Evolutionary conservation across 2,329 filamentous ascomycete species (phyloP).

Genomic region (Diplodia mutila): DNA sequence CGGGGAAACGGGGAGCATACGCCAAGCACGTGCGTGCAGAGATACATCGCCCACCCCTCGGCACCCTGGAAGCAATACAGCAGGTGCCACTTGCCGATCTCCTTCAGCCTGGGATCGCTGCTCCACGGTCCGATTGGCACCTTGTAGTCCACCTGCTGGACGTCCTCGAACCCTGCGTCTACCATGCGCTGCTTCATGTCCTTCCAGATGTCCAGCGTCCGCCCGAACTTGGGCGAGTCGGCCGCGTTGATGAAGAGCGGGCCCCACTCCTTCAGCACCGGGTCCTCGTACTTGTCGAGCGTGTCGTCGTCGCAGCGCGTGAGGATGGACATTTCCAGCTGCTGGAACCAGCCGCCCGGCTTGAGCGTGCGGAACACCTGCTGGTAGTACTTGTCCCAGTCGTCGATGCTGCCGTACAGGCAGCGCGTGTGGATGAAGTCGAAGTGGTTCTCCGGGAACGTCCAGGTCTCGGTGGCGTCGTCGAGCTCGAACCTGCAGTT

Average conservation of each 20-base stretch:
- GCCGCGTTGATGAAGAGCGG: conserved; percentile 36
- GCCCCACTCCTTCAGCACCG: conserved; percentile 35
- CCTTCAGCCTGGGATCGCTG: conserved; percentile 51
- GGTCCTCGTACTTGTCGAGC: conserved; percentile 28
- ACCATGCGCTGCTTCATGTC: conserved; percentile 46
- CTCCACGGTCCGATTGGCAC: conserved; percentile 39
- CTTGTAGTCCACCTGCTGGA: conserved; percentile 49
- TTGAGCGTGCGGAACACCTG: conserved; percentile 30
- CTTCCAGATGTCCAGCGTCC: conserved; percentile 43
- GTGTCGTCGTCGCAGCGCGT: conserved; percentile 34
- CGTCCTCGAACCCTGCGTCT: conserved; percentile 59
- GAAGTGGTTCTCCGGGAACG: conserved; percentile 33
- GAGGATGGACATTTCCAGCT: conserved; percentile 34
- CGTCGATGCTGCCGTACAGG: conserved; percentile 31
- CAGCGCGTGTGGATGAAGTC: conserved; percentile 34
- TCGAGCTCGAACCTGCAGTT: conserved; percentile 57
- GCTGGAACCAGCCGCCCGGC: conserved; percentile 35
- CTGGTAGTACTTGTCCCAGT: conserved; percentile 34
- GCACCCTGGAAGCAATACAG: conserved; percentile 35
- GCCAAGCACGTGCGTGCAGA: conserved; percentile 20
- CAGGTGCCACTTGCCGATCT: conserved; percentile 48
- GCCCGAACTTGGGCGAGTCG: conserved; percentile 35
- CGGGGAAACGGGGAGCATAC: not conserved
- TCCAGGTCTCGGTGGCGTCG: conserved; percentile 46
- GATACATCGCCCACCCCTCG: conserved; percentile 21